phyloP scores from a whole-genome alignment of 75 land plant species.

The Picea glauca region DNA sequence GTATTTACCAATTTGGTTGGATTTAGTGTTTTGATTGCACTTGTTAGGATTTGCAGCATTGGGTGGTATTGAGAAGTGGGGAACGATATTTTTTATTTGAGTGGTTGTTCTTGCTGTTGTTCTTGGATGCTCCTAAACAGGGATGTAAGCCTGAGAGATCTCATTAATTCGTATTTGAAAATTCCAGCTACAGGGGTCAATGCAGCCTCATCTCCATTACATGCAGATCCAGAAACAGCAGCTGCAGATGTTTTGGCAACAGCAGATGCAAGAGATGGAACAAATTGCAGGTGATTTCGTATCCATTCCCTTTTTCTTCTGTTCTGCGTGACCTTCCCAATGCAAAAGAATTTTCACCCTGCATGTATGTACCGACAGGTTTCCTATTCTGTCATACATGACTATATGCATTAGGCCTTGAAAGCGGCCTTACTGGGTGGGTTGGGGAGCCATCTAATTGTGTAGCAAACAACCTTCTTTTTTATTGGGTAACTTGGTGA shows the following conservation, averaged over 20 bases:
- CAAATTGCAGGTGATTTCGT: constrained; percentile 17
- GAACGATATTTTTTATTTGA: not conserved
- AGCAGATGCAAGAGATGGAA: constrained; percentile 46
- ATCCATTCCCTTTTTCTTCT: no score
- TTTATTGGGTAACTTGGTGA: no score
- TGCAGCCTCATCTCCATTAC: constrained; percentile 30
- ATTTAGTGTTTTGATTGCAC: not conserved
- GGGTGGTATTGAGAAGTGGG: not conserved
- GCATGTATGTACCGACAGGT: no score
- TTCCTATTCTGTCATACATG: no score
- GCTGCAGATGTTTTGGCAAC: constrained; percentile 40
- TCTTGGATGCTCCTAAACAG: not conserved
- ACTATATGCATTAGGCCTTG: no score
- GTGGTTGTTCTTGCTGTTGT: not conserved
- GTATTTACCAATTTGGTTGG: not conserved
- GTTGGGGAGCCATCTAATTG: no score
- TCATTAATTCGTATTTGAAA: not conserved
- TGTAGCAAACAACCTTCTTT: no score
- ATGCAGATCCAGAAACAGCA: constrained; percentile 44
- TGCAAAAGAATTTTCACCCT: no score
- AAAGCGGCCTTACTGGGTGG: no score
- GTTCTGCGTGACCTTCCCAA: no score
- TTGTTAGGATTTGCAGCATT: not conserved
- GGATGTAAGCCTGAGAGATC: not conserved
- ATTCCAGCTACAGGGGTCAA: constrained; percentile 6